Evolutionary conservation across 1,284 basidiomycete species (phyloP), one percentile per base, ranked within the genome.

Genomic region (Ustilago esculenta): DNA sequence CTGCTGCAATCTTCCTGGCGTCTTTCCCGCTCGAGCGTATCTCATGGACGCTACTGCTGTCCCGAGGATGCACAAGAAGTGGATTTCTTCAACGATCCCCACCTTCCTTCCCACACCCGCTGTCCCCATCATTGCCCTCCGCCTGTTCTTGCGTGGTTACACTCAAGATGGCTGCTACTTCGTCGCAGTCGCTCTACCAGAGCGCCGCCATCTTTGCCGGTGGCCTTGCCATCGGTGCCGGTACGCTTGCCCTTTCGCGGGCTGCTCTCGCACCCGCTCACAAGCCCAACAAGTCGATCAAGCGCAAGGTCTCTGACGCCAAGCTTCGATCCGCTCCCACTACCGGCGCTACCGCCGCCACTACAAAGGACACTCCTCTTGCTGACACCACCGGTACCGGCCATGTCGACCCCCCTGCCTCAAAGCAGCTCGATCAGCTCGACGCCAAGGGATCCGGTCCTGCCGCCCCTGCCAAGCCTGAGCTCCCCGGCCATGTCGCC

Each of bases 151-250:
- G 49, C 45, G 50, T 58, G 44, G 20, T 42, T 30, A 52, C 39
- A 37, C 39, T 24, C 40, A 66, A 51, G 66, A 63, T 63, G 55
- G 68, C 63, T 65, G 68, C 68, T 25, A 60, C 61, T 7, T 56
- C 60, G 30, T 63, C 60, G 48, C 68, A 66, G 61, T 61, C 68
- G 57, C 63, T 71, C 61, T 71, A 71, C 35, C 63, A 66, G 53
- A 71, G 61, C 68, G 73, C 73, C 17, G 73, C 71, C 61, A 73
- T 75, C 63, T 79, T 79, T 37, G 76, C 76, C 21, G 76, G 76
- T 57, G 76, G 76, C 53, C 71, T 79, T 40, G 76, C 76, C 33
- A 67, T 77, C 37, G 76, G 76, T 44, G 76, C 75, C 7, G 73
- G 73, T 36, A 75, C 71, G n/a, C 52, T 75, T 35, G 75, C 75